phyloP scores from a whole-genome alignment of 225 moss, liverwort and hornwort genomes.

The Marchantia polymorpha region DNA sequence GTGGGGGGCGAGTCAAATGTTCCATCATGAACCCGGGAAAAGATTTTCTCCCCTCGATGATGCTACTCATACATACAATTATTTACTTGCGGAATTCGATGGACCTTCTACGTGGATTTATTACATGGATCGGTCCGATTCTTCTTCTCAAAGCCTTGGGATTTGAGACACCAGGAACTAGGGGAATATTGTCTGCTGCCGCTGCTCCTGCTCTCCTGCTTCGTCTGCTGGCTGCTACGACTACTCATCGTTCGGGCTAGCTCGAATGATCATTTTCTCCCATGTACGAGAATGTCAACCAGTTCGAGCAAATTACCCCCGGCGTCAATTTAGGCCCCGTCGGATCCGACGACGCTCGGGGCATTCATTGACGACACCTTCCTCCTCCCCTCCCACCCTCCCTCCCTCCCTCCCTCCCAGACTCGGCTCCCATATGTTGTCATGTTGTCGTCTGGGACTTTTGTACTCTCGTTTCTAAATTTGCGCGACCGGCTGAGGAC shows the following conservation, averaged over 20 bases:
- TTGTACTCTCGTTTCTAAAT: no score
- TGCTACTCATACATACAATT: not conserved
- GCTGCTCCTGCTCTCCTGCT: no score
- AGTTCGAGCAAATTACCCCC: not conserved
- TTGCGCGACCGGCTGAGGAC: no score
- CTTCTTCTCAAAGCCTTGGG: constrained; percentile 3
- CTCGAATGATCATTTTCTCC: not conserved
- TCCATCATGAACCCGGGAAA: not conserved
- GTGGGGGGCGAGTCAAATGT: not conserved
- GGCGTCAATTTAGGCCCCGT: no score
- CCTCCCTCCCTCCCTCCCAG: no score
- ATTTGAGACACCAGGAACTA: not conserved
- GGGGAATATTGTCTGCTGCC: not conserved
- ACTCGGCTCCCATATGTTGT: no score
- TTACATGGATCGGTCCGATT: not conserved
- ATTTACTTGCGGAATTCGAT: not conserved
- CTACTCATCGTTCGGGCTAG: not conserved
- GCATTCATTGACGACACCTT: no score
- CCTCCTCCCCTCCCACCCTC: no score
- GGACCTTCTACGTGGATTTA: not conserved
- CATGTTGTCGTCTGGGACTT: no score
- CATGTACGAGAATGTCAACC: not conserved
- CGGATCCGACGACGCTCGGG: no score
- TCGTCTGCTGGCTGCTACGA: no score
- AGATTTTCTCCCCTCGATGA: no score